These are phyloP conservation scores for Esteya vermicola DNA, from an alignment of 2,329 filamentous ascomycete species.

Conservation along the genomic window DNA sequence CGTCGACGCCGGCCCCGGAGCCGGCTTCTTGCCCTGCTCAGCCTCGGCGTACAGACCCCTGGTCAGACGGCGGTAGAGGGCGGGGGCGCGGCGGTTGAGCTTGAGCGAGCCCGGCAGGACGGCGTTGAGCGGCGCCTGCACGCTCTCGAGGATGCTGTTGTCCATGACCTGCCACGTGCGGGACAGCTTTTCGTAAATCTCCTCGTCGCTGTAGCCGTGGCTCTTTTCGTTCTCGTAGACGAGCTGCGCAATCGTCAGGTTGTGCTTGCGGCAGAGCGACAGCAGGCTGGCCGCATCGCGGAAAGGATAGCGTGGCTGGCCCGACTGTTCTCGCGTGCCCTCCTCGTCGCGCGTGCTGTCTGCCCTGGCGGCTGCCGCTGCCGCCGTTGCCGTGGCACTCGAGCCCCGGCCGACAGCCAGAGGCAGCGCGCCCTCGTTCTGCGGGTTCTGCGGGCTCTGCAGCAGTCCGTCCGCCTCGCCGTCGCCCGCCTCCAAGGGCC, in stretches of 20 bases:
- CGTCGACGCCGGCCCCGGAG: neutral
- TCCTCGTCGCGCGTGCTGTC: neutral
- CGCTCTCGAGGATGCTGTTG: conserved; percentile 32
- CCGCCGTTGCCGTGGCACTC: conserved; percentile 7
- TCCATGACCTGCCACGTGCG: conserved; percentile 39
- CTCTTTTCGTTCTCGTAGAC: conserved; percentile 39
- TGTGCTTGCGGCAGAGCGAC: conserved; percentile 32
- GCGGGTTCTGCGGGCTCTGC: too few relatives aligned
- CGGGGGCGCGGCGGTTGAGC: conserved; percentile 30
- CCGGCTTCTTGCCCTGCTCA: neutral
- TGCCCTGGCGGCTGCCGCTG: conserved; percentile 4
- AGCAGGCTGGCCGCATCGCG: conserved; percentile 30
- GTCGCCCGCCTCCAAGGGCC: conserved; percentile 12
- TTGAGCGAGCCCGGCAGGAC: conserved; percentile 32
- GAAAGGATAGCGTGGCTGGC: conserved; percentile 30
- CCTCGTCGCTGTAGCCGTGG: conserved; percentile 32
- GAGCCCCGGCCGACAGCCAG: conserved; percentile 6
- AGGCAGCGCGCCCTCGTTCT: too few relatives aligned
- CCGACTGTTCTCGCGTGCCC: neutral
- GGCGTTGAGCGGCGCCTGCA: conserved; percentile 27
- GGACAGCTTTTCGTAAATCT: conserved; percentile 30
- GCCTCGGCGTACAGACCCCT: conserved; percentile 26
- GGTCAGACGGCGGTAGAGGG: conserved; percentile 28
- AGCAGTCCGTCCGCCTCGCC: too few relatives aligned
- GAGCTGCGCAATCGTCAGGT: conserved; percentile 34